Base-by-base conservation (phyloP, 164 flowering plant genomes). In the Echeveria elegans region DNA sequence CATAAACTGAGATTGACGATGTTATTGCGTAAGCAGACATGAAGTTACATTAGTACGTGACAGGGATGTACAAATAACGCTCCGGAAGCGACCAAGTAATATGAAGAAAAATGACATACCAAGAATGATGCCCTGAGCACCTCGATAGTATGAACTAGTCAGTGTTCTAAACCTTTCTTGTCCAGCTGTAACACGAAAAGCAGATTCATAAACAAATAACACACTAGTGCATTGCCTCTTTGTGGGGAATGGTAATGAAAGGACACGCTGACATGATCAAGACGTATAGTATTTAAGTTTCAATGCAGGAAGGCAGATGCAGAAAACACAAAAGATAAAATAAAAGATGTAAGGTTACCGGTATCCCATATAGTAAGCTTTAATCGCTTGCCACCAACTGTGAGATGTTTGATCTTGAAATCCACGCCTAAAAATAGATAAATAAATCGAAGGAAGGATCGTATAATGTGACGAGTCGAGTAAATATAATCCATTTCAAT, bases 121-220 rank as follows among this genome's bases (percentile, higher is more conserved):
- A 36, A 92, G 90, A 79, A 92, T 76, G 66, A 92, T 88, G 62
- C 95, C 98, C 66, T 92, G 98, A 41, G 91, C 95, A 75, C 85
- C 82, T 83, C 98, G 83, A 50, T 88, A 89, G 74, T 89, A 92
- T 31, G 98, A 88, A 79, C 83, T 86, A 45, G 96, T 92, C 65
- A 92, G 72, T 68, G 94, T 92, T 77, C 98, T 83, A 81, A 89
- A 88, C 76, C 89, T 84, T 80, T 92, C 98, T 71, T 92, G 98
- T 69, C 98, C 98, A 85, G 98, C 98, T 92, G 88, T 63, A 32
- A 32, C 5, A 63, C 81, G 7, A 3, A 34, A 7, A 34, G 3
- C 37, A 34, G 37, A 34, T 34, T 7, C 7, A 7, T 30, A 14
- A 43, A 16, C 38, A 15, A 5, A 34, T 34, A 34, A 34, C 37